A percentile compares a stretch with the other conserved stretches of the same genome.
Conservation (phyloP, 2,329 filamentous ascomycete species). For the Ophiognomonia clavigignenti-juglandacearum region DNA sequence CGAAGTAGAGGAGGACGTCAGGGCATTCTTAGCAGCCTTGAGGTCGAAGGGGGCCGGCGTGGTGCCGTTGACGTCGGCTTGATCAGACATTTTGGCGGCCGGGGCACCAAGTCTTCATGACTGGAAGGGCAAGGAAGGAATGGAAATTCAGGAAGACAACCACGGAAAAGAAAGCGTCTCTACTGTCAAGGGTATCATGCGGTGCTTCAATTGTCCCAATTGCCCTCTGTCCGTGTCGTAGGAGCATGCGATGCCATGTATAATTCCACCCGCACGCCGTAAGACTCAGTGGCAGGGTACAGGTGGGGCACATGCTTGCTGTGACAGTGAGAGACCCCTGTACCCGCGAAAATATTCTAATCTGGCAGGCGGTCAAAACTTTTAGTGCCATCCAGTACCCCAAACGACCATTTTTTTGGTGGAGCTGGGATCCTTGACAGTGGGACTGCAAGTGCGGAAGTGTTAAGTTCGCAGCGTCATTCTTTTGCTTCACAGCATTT, state of each 20-base stretch:
- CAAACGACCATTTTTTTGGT: conserved; percentile 1
- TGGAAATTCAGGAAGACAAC: neutral
- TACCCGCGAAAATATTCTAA: neutral
- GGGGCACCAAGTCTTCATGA: conserved; percentile 29
- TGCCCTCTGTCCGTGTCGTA: too few species aligned
- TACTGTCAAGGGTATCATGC: conserved; percentile 12
- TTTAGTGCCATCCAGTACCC: conserved; percentile 16
- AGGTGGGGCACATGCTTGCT: conserved; percentile 1
- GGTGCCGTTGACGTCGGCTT: conserved; percentile 37
- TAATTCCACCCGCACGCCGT: too few species aligned
- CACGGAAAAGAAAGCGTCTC: neutral
- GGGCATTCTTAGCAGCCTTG: conserved; percentile 40
- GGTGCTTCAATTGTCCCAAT: conserved; percentile 5
- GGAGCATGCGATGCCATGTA: too few species aligned
- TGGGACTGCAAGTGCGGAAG: neutral
- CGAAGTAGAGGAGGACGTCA: conserved; percentile 59
- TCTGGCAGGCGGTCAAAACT: conserved; percentile 18
- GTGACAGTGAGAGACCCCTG: conserved; percentile 1
- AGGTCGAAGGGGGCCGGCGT: conserved; percentile 42
- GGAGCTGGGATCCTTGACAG: conserved; percentile 5
- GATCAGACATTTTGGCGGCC: conserved; percentile 42
- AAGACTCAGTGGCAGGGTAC: conserved; percentile 13
- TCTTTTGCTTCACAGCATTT: neutral
- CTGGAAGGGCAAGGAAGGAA: conserved; percentile 18
- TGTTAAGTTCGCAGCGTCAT: too few species aligned